Evolutionary conservation across 192 early-diverging fungal genomes (phyloP).

Genomic region (Mortierella antarctica): DNA sequence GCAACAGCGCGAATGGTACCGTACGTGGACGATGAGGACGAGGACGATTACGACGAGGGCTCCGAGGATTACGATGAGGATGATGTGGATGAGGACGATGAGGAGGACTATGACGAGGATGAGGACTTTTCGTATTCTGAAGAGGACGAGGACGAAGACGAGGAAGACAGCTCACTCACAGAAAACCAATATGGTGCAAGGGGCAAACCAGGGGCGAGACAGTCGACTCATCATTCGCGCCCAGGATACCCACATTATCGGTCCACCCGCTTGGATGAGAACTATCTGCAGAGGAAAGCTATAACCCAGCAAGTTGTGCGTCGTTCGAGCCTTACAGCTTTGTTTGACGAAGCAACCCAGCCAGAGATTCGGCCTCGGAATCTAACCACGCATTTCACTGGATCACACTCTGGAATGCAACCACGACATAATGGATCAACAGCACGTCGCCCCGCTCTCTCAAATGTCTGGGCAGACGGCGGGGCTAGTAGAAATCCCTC

Average conservation of each 20-base stretch:
- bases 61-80: constrained; percentile 11
- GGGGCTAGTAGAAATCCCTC: background rate
- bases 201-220: background rate
- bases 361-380: constrained; percentile 6
- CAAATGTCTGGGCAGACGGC: constrained; percentile 16
- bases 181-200: constrained; percentile 19
- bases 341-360: constrained; percentile 29
- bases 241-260: constrained; percentile 18
- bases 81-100: constrained; percentile 5
- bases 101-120: constrained; percentile 32
- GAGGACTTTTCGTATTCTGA: constrained; percentile 48
- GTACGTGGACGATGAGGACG: constrained; percentile 27
- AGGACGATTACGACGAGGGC: constrained; percentile 12
- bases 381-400: background rate
- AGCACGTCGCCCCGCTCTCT: constrained; percentile 12
- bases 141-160: constrained; percentile 37
- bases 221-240: constrained; percentile 5
- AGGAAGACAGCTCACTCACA: constrained; percentile 9
- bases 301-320: constrained; percentile 51
- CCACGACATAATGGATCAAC: constrained; percentile 1
- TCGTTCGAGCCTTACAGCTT: constrained; percentile 41
- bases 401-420: constrained; percentile 7
- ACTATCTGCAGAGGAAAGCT: constrained; percentile 32
- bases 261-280: constrained; percentile 29
- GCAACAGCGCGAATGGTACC: constrained; percentile 17